Conservation (phyloP, 2,329 filamentous ascomycete species). For the Lizonia empirigonia region DNA sequence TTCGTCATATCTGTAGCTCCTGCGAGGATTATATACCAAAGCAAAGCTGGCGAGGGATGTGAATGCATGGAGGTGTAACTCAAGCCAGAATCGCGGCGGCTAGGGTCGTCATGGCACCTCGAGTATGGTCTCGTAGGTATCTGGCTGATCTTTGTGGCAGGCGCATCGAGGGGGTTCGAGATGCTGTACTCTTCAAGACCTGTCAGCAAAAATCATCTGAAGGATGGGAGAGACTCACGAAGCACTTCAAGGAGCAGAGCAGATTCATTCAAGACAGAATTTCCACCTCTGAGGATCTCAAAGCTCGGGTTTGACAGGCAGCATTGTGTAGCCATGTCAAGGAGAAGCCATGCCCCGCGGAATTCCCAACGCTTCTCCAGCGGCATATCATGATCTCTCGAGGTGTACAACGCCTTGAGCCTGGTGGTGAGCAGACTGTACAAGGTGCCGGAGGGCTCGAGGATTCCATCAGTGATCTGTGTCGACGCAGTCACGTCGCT, state of each 20-base stretch:
- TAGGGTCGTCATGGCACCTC: not conserved
- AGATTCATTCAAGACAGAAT: not conserved
- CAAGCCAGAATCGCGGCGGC: slow-evolving; percentile 17
- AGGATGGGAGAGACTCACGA: slow-evolving; percentile 5
- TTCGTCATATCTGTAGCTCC: slow-evolving; percentile 18
- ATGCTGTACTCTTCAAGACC: not conserved
- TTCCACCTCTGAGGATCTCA: slow-evolving; percentile 9
- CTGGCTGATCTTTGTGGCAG: slow-evolving; percentile 1
- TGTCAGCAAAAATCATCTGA: not conserved
- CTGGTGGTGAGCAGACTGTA: slow-evolving; percentile 20
- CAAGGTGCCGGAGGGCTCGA: slow-evolving; percentile 1
- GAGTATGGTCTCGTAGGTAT: slow-evolving; percentile 8
- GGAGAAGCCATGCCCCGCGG: slow-evolving; percentile 27
- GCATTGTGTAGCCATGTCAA: slow-evolving; percentile 21
- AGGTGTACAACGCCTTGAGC: slow-evolving; percentile 13
- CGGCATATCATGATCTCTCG: slow-evolving; percentile 13
- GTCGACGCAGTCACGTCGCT: not conserved
- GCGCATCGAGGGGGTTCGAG: not conserved
- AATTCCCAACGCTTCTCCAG: slow-evolving; percentile 24
- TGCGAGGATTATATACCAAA: slow-evolving; percentile 26
- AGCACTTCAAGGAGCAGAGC: slow-evolving; percentile 16
- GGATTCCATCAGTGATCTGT: not conserved
- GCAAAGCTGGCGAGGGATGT: not conserved
- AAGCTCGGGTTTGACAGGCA: slow-evolving; percentile 24
- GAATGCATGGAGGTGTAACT: not conserved